Conservation (phyloP, 2,329 filamentous ascomycete genomes). For the Aspergillus intermedius region DNA sequence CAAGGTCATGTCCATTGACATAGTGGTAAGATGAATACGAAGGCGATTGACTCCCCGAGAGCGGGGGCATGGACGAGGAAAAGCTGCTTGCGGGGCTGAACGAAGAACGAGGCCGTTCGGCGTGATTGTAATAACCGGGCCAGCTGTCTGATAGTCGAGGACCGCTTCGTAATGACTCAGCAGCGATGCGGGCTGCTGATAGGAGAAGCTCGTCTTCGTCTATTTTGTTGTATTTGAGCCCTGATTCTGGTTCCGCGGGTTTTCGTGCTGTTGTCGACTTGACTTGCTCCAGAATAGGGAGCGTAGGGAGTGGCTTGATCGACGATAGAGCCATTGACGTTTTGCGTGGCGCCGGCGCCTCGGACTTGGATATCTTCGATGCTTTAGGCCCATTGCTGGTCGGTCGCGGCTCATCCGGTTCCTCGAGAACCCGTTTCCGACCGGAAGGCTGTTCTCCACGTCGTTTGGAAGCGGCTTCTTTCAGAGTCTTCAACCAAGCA, state of each 20-base stretch:
- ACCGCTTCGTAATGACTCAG: conserved; percentile 32
- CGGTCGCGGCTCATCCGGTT: conserved; percentile 11
- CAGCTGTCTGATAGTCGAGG: conserved; percentile 25
- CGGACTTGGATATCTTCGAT: conserved; percentile 17
- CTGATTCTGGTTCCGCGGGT: conserved; percentile 11
- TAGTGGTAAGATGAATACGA: conserved; percentile 5
- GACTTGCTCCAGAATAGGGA: conserved; percentile 30
- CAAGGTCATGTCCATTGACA: conserved; percentile 37
- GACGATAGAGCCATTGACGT: conserved; percentile 25
- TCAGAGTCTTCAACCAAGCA: conserved; percentile 15
- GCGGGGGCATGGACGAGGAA: conserved; percentile 12
- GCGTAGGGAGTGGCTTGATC: conserved; percentile 24
- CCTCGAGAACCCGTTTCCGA: conserved; percentile 25
- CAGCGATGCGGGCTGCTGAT: conserved; percentile 35
- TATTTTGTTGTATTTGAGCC: conserved; percentile 21
- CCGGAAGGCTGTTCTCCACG: conserved; percentile 13
- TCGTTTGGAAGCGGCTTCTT: conserved; percentile 18
- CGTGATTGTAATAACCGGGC: conserved; percentile 9
- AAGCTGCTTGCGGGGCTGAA: conserved; percentile 22
- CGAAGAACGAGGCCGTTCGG: conserved; percentile 17
- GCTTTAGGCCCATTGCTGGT: conserved; percentile 16
- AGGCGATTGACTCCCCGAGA: too few species aligned
- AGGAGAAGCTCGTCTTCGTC: conserved; percentile 39
- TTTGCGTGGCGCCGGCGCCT: conserved; percentile 12
- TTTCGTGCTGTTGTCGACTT: conserved; percentile 22